A percentile compares a stretch with the other conserved stretches of the same genome.
Evolutionary conservation across 768 basidiomycete genomes (phyloP).

Genomic region (Boletus rubroflammeus): DNA sequence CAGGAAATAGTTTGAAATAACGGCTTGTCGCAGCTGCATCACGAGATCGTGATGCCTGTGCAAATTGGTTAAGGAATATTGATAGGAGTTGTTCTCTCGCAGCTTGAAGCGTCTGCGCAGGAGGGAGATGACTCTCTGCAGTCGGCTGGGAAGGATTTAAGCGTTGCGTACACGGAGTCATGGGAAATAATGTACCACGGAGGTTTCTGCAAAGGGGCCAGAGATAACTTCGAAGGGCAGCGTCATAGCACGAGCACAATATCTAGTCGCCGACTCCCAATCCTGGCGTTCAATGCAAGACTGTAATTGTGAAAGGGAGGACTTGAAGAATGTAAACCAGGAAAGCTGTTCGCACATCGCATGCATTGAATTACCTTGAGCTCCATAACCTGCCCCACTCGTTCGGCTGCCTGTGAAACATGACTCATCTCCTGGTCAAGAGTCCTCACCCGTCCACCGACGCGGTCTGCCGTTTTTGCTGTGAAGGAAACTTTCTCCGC

Average conservation of each 20-base stretch:
- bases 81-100: conserved; percentile 72
- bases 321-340: conserved; percentile 41
- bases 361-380: conserved; percentile 62
- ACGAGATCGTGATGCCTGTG: conserved; percentile 71
- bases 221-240: conserved; percentile 73
- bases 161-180: not conserved
- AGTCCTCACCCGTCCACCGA: conserved; percentile 85
- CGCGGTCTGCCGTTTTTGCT: conserved; percentile 76
- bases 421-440: conserved; percentile 93
- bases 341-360: conserved; percentile 20
- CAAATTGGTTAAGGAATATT: conserved; percentile 79
- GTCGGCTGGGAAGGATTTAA: conserved; percentile 63
- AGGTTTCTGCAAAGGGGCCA: conserved; percentile 80
- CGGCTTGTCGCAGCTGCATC: conserved; percentile 87
- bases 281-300: conserved; percentile 73
- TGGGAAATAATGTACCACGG: conserved; percentile 61
- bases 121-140: conserved; percentile 80
- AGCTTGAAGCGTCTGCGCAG: conserved; percentile 73
- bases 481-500: conserved; percentile 62
- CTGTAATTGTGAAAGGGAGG: conserved; percentile 56
- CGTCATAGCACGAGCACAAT: conserved; percentile 88
- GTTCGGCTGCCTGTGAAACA: conserved; percentile 85
- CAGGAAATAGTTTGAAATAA: conserved; percentile 96
- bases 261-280: conserved; percentile 93
- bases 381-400: conserved; percentile 91